Evolutionary conservation across 176 grass and related monocot species (phyloP).

Genomic region (Oryza glaberrima): DNA sequence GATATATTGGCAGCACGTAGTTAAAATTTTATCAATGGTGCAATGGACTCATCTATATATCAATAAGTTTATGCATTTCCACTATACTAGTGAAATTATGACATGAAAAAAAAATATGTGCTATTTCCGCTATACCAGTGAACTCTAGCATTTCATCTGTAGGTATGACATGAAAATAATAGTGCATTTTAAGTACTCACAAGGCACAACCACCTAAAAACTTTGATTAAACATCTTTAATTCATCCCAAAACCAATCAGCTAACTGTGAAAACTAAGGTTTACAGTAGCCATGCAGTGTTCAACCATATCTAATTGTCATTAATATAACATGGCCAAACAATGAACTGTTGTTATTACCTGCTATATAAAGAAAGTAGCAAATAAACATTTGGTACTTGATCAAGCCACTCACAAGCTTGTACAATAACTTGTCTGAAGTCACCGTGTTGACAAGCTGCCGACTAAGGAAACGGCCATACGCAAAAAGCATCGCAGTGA

Average conservation of each 20-base stretch:
- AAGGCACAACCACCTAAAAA: background rate
- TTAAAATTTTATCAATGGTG: background rate
- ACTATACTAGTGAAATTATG: background rate
- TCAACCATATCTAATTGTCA: background rate
- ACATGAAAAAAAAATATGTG: background rate
- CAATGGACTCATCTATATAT: background rate
- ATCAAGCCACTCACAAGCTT: constrained; percentile 74
- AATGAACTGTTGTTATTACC: constrained; percentile 40
- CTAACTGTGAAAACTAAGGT: background rate
- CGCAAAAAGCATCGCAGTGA: constrained; percentile 82
- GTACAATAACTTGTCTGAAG: constrained; percentile 81
- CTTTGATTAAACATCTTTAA: background rate
- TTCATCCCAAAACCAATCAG: background rate
- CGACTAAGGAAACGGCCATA: constrained; percentile 87
- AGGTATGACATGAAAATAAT: background rate
- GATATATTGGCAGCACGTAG: background rate
- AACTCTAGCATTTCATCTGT: background rate
- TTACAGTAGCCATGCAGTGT: background rate
- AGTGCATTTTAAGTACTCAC: background rate
- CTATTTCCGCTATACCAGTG: background rate
- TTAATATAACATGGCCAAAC: background rate
- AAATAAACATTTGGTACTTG: constrained; percentile 98
- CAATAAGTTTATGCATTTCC: background rate
- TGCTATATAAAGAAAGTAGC: constrained; percentile 96
- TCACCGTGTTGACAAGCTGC: constrained; percentile 88